Evolutionary conservation across 2,329 filamentous ascomycete species (phyloP).

Genomic region (Cladosporium phlei): DNA sequence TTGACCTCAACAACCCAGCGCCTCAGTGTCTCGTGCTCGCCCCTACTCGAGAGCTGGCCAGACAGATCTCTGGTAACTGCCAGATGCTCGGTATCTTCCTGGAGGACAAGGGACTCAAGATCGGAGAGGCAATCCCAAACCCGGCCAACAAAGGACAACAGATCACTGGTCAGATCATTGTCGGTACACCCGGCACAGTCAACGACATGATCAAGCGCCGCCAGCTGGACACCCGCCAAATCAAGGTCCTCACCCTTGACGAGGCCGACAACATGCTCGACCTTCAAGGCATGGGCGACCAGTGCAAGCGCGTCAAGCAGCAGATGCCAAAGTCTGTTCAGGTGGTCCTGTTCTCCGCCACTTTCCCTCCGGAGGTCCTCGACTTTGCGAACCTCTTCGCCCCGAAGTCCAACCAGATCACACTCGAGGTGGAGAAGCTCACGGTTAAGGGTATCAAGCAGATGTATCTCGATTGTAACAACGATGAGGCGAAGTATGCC

Average conservation of each 20-base stretch:
- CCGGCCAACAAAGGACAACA: slow-evolving; percentile 62
- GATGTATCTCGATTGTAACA: slow-evolving; percentile 90
- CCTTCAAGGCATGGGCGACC: slow-evolving; percentile 88
- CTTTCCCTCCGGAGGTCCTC: slow-evolving; percentile 81
- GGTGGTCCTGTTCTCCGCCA: slow-evolving; percentile 91
- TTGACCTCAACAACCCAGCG: slow-evolving; percentile 65
- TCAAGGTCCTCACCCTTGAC: slow-evolving; percentile 85
- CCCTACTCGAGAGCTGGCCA: slow-evolving; percentile 87
- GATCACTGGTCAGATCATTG: slow-evolving; percentile 73
- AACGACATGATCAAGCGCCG: slow-evolving; percentile 77
- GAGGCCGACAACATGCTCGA: slow-evolving; percentile 99
- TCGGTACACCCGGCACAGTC: slow-evolving; percentile 91
- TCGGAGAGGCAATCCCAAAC: slow-evolving; percentile 80
- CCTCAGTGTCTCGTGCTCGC: slow-evolving; percentile 88
- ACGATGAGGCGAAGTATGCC: slow-evolving; percentile 77
- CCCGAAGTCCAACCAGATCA: slow-evolving; percentile 79
- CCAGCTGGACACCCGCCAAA: slow-evolving; percentile 64
- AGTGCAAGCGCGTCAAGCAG: slow-evolving; percentile 82
- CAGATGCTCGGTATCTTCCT: slow-evolving; percentile 80
- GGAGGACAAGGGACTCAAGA: slow-evolving; percentile 56
- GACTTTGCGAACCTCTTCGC: slow-evolving; percentile 80
- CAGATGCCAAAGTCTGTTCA: slow-evolving; percentile 72
- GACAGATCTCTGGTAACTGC: slow-evolving; percentile 87
- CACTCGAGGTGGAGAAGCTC: slow-evolving; percentile 81
- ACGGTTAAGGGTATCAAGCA: slow-evolving; percentile 97